phyloP scores from a whole-genome alignment of 176 grass and related monocot species.

The Zoysia japonica region DNA sequence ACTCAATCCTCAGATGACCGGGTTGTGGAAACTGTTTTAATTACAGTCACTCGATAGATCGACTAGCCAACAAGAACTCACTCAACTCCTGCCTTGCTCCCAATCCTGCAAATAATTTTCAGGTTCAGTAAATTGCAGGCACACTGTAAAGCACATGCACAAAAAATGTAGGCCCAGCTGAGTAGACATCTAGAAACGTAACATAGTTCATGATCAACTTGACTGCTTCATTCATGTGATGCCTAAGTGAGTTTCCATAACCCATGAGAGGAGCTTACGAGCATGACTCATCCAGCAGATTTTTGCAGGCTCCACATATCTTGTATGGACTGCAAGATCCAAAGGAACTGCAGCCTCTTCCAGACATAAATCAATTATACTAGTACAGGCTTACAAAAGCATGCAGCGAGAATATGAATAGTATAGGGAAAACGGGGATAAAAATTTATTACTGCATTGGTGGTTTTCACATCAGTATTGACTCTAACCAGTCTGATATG shows the following conservation, averaged over 20 bases:
- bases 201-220: slow-evolving; percentile 16
- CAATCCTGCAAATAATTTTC: slow-evolving; percentile 47
- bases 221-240: slow-evolving; percentile 5
- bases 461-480: slow-evolving; percentile 57
- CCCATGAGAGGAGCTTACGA: slow-evolving; percentile 44
- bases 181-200: slow-evolving; percentile 10
- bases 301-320: slow-evolving; percentile 47
- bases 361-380: slow-evolving; percentile 39
- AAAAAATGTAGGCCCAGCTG: background rate
- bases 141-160: background rate
- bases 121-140: slow-evolving; percentile 27
- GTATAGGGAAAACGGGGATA: slow-evolving; percentile 21
- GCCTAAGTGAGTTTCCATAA: slow-evolving; percentile 24
- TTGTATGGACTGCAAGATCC: slow-evolving; percentile 52
- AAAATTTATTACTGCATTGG: slow-evolving; percentile 26
- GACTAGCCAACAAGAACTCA: slow-evolving; percentile 33
- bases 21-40: slow-evolving; percentile 8
- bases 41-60: background rate
- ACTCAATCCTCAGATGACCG: slow-evolving; percentile 19
- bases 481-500: slow-evolving; percentile 87
- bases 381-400: slow-evolving; percentile 27
- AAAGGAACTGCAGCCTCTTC: slow-evolving; percentile 52
- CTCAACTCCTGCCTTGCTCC: slow-evolving; percentile 52
- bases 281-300: slow-evolving; percentile 49
- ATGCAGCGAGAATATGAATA: slow-evolving; percentile 14